Evolutionary conservation across 2,329 filamentous ascomycete species (phyloP).

Genomic region (Colletotrichum tropicale): DNA sequence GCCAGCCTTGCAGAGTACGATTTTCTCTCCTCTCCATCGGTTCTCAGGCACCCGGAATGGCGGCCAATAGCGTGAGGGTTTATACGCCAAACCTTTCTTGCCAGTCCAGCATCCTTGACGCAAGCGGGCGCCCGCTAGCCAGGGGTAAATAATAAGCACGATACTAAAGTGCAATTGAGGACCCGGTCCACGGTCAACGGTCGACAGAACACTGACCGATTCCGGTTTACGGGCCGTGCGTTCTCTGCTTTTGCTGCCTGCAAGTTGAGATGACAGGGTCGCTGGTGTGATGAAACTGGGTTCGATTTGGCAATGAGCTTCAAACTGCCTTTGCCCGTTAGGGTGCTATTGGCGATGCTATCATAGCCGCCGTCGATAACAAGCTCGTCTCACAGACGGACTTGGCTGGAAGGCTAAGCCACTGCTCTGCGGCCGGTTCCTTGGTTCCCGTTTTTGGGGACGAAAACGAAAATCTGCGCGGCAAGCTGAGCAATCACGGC

Average conservation of each 20-base stretch:
- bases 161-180: background rate
- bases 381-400: background rate
- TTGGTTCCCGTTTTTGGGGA: background rate
- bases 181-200: background rate
- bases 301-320: background rate
- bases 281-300: background rate
- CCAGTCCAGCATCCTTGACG: background rate
- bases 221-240: background rate
- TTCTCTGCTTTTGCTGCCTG: background rate
- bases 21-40: background rate
- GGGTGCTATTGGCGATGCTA: background rate
- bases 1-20: background rate
- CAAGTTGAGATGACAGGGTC: background rate
- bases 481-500: background rate
- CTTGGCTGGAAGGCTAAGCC: background rate
- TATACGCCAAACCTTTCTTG: background rate
- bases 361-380: background rate
- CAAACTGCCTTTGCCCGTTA: background rate
- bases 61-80: background rate
- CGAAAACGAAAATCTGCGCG: background rate
- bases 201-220: background rate
- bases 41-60: background rate
- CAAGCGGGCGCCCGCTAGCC: background rate
- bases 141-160: background rate
- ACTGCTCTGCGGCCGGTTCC: background rate